Percentiles rank a stretch among this genome's conserved stretches.
phyloP scores from a whole-genome alignment of 495 filamentous ascomycete genomes.

The Penicillium riverlandense region DNA sequence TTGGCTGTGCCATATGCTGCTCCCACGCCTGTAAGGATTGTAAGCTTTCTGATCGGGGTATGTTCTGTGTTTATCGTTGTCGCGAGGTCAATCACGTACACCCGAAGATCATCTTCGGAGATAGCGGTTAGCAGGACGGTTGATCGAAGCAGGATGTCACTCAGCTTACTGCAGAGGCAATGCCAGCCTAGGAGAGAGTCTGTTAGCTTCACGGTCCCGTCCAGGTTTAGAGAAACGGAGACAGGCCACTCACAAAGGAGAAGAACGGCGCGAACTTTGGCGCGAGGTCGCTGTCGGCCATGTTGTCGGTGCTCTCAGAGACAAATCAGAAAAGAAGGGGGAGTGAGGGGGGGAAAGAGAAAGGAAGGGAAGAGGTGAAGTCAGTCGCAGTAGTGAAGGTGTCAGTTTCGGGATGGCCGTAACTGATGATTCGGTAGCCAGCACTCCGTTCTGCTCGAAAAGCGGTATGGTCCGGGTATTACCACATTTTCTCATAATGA shows the following conservation, averaged over 20 bases:
- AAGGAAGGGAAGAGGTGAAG: neutral
- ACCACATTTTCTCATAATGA: too few relatives aligned
- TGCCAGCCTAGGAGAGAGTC: constrained; percentile 57
- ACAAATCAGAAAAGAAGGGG: neutral
- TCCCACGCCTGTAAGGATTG: constrained; percentile 59
- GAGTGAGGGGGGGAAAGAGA: constrained; percentile 2
- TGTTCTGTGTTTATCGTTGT: too few relatives aligned
- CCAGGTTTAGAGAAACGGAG: constrained; percentile 1
- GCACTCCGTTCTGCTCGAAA: neutral
- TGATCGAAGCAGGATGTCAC: constrained; percentile 9
- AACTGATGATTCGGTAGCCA: neutral
- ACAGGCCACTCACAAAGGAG: constrained; percentile 69
- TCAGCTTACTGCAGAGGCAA: constrained; percentile 83
- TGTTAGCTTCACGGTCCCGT: constrained; percentile 25
- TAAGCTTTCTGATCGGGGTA: constrained; percentile 5
- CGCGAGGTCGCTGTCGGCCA: constrained; percentile 62
- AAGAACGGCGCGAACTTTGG: constrained; percentile 97
- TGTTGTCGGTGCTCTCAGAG: constrained; percentile 25
- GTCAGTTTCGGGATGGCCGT: too few relatives aligned
- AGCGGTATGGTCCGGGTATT: constrained; percentile 1
- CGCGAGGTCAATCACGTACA: constrained; percentile 48
- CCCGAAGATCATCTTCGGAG: constrained; percentile 71
- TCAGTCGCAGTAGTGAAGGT: neutral
- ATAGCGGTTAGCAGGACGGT: constrained; percentile 17
- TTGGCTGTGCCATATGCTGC: constrained; percentile 97